Evolutionary conservation across 1,284 basidiomycete genomes (phyloP).

Genomic region (Ceratobasidium sp.): DNA sequence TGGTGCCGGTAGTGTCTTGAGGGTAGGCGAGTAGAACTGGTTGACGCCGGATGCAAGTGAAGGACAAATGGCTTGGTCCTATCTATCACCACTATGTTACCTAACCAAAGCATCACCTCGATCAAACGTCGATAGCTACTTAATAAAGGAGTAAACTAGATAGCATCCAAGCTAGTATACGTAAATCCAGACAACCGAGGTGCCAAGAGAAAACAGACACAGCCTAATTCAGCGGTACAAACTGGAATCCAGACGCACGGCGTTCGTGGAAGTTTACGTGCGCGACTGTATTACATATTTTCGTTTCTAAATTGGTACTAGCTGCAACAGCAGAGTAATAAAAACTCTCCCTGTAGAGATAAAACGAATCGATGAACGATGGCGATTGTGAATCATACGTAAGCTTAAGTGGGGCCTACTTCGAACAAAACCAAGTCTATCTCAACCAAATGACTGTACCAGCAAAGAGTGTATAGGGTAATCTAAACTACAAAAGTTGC

Average conservation of each 20-base stretch:
- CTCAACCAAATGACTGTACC: no score
- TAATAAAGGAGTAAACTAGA: no score
- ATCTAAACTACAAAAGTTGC: background rate
- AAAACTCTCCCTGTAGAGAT: background rate
- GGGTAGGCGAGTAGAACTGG: constrained; percentile 3
- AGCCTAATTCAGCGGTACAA: background rate
- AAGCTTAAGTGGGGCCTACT: background rate
- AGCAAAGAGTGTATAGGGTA: background rate
- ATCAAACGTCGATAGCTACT: no score
- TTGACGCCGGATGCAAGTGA: constrained; percentile 31
- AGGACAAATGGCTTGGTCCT: constrained; percentile 29
- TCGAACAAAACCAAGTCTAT: no score
- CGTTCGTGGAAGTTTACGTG: no score
- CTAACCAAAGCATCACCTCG: background rate
- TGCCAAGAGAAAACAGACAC: background rate
- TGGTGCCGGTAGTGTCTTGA: constrained; percentile 41
- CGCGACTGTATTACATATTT: background rate
- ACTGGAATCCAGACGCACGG: background rate
- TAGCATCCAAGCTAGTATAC: background rate
- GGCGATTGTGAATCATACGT: background rate
- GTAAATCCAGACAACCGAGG: background rate
- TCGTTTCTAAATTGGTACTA: background rate
- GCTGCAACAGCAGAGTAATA: background rate
- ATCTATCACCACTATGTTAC: background rate
- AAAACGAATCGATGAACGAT: background rate